A percentile compares a stretch with the other conserved stretches of the same genome.
Conservation (phyloP, 495 filamentous ascomycete species). For the Talaromyces proteolyticus region DNA sequence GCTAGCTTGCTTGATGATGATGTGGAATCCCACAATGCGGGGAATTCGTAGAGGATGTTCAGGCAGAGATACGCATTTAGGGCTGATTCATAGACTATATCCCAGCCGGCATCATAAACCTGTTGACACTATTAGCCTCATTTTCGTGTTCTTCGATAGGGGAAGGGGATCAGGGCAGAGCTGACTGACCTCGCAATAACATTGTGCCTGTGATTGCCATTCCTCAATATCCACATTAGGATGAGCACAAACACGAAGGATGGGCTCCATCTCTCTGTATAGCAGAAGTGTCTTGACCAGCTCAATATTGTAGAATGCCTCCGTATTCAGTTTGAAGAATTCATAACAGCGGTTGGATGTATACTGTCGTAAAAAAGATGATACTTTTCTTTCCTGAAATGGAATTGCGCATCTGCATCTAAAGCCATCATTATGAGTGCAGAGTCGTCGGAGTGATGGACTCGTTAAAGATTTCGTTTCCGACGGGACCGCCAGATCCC, state of each 20-base stretch:
- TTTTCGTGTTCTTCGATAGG: neutral
- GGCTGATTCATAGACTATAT: slow-evolving; percentile 8
- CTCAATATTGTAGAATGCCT: slow-evolving; percentile 15
- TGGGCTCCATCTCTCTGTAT: slow-evolving; percentile 16
- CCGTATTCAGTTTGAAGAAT: slow-evolving; percentile 1
- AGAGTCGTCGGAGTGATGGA: neutral
- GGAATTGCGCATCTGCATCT: slow-evolving; percentile 5
- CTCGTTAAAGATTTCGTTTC: neutral
- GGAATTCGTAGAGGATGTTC: slow-evolving; percentile 13
- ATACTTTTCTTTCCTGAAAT: slow-evolving; percentile 9
- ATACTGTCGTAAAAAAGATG: slow-evolving; percentile 9
- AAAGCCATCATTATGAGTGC: neutral
- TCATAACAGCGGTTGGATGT: neutral
- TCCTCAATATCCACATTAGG: slow-evolving; percentile 2
- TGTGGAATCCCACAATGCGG: slow-evolving; percentile 11
- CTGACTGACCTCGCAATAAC: neutral
- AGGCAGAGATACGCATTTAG: slow-evolving; percentile 12
- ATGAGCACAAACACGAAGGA: slow-evolving; percentile 12
- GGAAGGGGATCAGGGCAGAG: too few species aligned
- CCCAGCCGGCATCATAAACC: slow-evolving; percentile 10
- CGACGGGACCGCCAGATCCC: neutral
- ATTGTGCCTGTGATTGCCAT: slow-evolving; percentile 8
- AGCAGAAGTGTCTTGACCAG: slow-evolving; percentile 16
- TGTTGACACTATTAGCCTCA: neutral
- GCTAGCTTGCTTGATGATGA: slow-evolving; percentile 2